Evolutionary conservation across 2,329 filamentous ascomycete species (phyloP).

Genomic region (Penicillium sp.): DNA sequence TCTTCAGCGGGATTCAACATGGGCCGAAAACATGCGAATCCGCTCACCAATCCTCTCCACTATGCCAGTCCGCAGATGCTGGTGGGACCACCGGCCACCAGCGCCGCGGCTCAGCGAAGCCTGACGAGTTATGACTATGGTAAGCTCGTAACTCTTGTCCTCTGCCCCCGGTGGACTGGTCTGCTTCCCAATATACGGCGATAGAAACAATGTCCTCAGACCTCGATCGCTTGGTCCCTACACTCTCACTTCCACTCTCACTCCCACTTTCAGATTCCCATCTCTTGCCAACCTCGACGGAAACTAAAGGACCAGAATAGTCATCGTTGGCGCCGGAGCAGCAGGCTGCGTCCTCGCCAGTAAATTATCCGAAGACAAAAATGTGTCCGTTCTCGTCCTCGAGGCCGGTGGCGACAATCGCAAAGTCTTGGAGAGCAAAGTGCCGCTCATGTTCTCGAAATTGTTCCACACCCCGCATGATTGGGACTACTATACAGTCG

Average conservation of each 20-base stretch:
- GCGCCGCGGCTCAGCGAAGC: conserved; percentile 7
- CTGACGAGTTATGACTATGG: conserved; percentile 15
- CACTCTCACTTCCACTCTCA: too few relatives aligned
- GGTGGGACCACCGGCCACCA: conserved; percentile 9
- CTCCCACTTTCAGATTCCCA: background rate
- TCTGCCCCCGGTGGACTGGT: too few relatives aligned
- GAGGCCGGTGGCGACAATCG: conserved; percentile 16
- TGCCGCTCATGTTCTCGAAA: conserved; percentile 12
- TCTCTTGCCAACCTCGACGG: too few relatives aligned
- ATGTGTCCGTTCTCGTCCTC: conserved; percentile 14
- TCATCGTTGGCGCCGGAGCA: conserved; percentile 16
- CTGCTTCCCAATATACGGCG: background rate
- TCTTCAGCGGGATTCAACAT: background rate
- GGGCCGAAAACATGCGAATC: conserved; percentile 2
- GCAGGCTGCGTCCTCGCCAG: conserved; percentile 16
- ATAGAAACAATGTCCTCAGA: background rate
- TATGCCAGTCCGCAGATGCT: conserved; percentile 12
- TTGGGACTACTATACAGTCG: conserved; percentile 17
- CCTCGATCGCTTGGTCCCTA: background rate
- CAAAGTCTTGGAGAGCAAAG: conserved; percentile 10
- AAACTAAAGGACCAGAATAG: background rate
- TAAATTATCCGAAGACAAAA: conserved; percentile 16
- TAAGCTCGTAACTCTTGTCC: background rate
- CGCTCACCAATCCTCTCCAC: conserved; percentile 8
- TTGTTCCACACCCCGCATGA: conserved; percentile 14